Conservation (phyloP, 768 basidiomycete genomes). For the Lentinus tigrinus region DNA sequence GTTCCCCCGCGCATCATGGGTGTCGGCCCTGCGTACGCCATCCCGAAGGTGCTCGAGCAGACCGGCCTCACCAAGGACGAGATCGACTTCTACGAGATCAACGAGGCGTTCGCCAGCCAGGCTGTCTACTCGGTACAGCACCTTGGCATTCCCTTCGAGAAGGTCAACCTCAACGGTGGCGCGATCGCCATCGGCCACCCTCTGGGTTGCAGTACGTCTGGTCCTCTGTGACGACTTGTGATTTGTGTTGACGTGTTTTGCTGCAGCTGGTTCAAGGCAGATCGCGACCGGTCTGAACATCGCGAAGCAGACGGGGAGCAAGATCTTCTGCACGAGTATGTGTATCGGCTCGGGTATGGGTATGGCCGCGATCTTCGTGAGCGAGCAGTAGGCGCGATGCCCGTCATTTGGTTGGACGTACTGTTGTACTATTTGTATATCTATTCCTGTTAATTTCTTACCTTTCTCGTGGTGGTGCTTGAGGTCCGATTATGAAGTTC, state of each 20-base stretch:
- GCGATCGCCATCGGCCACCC: slow-evolving; percentile 91
- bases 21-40: slow-evolving; percentile 87
- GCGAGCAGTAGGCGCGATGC: slow-evolving; percentile 62
- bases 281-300: slow-evolving; percentile 82
- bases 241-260: neutral
- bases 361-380: slow-evolving; percentile 85
- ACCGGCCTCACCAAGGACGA: slow-evolving; percentile 66
- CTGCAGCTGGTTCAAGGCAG: slow-evolving; percentile 77
- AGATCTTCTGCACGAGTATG: slow-evolving; percentile 88
- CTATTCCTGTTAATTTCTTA: neutral
- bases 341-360: slow-evolving; percentile 91
- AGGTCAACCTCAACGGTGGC: slow-evolving; percentile 86
- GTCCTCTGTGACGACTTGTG: neutral
- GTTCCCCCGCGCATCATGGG: slow-evolving; percentile 91
- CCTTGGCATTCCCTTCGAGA: slow-evolving; percentile 68
- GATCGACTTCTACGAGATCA: slow-evolving; percentile 90
- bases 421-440: neutral
- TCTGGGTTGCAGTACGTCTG: slow-evolving; percentile 71
- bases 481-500: too few relatives aligned
- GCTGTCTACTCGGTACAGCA: slow-evolving; percentile 72
- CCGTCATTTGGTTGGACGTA: neutral
- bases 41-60: slow-evolving; percentile 69
- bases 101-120: slow-evolving; percentile 87
- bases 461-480: too few relatives aligned
- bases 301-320: slow-evolving; percentile 71